Evolutionary conservation across 768 basidiomycete genomes (phyloP).

Genomic region (Plicaturopsis crispa): DNA sequence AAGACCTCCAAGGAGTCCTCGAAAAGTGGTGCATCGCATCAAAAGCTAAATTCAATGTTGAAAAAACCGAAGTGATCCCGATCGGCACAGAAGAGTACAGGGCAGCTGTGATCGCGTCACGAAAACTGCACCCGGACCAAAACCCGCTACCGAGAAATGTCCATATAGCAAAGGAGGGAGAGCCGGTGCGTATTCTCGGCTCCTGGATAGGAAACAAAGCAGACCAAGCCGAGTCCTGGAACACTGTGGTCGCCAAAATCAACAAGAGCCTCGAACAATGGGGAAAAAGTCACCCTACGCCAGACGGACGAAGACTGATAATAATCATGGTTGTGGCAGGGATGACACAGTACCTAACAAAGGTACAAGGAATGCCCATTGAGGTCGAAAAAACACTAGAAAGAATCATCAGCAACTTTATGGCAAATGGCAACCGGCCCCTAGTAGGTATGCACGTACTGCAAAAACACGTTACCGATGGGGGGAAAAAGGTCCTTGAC

Average conservation of each 20-base stretch:
- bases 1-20: slow-evolving; percentile 18
- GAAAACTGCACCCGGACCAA: slow-evolving; percentile 3
- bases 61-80: slow-evolving; percentile 32
- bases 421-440: slow-evolving; percentile 15
- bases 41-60: slow-evolving; percentile 31
- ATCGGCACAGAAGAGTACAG: slow-evolving; percentile 18
- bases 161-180: slow-evolving; percentile 20
- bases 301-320: slow-evolving; percentile 18
- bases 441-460: slow-evolving; percentile 2
- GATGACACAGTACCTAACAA: slow-evolving; percentile 24
- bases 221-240: slow-evolving; percentile 17
- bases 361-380: slow-evolving; percentile 29
- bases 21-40: slow-evolving; percentile 31
- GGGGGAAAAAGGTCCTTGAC: slow-evolving; percentile 7
- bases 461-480: not conserved
- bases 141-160: slow-evolving; percentile 11
- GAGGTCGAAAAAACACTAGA: slow-evolving; percentile 12
- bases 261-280: slow-evolving; percentile 12
- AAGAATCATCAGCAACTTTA: slow-evolving; percentile 16
- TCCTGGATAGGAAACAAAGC: slow-evolving; percentile 22
- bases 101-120: not conserved
- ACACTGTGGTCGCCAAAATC: slow-evolving; percentile 18
- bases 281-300: slow-evolving; percentile 19
- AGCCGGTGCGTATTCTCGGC: slow-evolving; percentile 22
- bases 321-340: slow-evolving; percentile 20